Conservation (phyloP, 2,329 filamentous ascomycete species). For the Monascus ruber region DNA sequence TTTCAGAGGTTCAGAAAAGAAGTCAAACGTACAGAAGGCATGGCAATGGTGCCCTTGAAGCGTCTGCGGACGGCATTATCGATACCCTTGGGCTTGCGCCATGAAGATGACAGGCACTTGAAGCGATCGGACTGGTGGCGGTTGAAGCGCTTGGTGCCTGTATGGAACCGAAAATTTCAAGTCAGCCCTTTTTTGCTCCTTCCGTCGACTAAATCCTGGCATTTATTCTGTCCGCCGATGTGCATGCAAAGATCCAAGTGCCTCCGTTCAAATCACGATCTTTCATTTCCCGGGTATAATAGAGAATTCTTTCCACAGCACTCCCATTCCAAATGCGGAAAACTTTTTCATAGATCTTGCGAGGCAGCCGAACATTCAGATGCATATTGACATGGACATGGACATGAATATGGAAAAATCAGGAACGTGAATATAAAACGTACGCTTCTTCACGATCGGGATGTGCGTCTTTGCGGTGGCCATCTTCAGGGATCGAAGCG, state of each 20-base stretch:
- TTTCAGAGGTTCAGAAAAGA: background rate
- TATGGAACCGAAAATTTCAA: slow-evolving; percentile 13
- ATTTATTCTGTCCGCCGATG: background rate
- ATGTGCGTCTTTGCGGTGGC: slow-evolving; percentile 99
- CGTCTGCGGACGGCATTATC: slow-evolving; percentile 95
- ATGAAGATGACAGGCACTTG: slow-evolving; percentile 79
- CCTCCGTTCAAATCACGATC: background rate
- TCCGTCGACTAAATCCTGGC: background rate
- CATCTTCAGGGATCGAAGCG: slow-evolving; percentile 47
- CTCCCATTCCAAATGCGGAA: background rate
- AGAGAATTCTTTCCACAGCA: background rate
- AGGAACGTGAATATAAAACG: slow-evolving; percentile 35
- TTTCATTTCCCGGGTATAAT: background rate
- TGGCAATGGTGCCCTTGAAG: slow-evolving; percentile 88
- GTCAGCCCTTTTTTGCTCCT: slow-evolving; percentile 3
- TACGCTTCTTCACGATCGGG: slow-evolving; percentile 99
- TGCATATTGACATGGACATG: no score
- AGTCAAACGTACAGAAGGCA: slow-evolving; percentile 79
- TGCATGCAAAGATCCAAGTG: no score
- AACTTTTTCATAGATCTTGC: no score
- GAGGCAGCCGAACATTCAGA: no score
- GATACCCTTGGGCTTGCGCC: slow-evolving; percentile 99
- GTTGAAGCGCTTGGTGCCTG: slow-evolving; percentile 88
- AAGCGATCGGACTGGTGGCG: slow-evolving; percentile 97
- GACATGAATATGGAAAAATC: no score